Evolutionary conservation across 257 asterid species (phyloP), one percentile per base, ranked within the genome.

Genomic region (Linderniella brevidens): DNA sequence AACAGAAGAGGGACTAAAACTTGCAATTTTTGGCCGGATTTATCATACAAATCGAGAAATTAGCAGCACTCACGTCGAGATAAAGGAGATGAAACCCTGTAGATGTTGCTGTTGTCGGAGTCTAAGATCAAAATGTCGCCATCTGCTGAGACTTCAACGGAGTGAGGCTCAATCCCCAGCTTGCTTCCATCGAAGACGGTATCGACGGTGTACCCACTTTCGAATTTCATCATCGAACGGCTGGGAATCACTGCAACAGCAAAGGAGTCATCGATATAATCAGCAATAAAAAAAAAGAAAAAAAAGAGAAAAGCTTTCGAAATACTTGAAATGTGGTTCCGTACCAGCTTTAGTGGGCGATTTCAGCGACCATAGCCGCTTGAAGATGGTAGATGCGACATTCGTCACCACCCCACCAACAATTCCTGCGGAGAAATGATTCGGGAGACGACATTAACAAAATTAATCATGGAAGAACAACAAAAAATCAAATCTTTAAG

Each of bases 111-210:
- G 35, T 78, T 84, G 11, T 68, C 80, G 32, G 92, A 80, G 57
- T 88, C 98, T 58, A 84, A 57, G 50, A 88, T 59, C 20, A 88
- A 63, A 59, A 88, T 44, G 50, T 88, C 93, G 35, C 93, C 97
- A 39, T 65, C 65, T 5, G 78, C 67, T 14, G 92, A 80, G 58
- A 77, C 78, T 56, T 73, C 81, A 17, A 78, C 84, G 0, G 90
- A 60, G 62, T 74, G 46, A 1, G 98, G 96, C 25, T 78, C 96
- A 60, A 90, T 81, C 18, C 96, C 99, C 40, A 65, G 73, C 67
- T 90, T 90, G 56, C 88, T 90, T 42, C 99, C 99, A 63, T 90
- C 99, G 53, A 90, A 90, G 57, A 90, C 94, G 8, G 99, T 90
- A 73, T 85, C 99, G 29, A 90, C 96, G 17, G 54, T 62, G 58